A percentile compares a stretch with the other conserved stretches of the same genome.
These are phyloP conservation scores for Gaultheria prostrata DNA, from an alignment of 148 eudicot genomes.

Conservation along the genomic window DNA sequence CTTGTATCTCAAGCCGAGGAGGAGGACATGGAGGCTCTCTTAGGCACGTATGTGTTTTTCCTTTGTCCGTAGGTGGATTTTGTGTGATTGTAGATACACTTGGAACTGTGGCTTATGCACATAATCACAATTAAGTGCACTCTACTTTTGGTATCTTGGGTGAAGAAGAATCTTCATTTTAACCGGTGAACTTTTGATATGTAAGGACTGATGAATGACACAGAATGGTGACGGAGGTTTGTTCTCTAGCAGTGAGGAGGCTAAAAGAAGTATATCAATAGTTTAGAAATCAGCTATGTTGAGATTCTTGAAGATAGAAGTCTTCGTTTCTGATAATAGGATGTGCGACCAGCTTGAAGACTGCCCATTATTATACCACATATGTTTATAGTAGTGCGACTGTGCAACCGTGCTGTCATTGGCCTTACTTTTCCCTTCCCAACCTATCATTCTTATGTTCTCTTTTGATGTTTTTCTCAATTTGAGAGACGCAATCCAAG, in stretches of 20 bases:
- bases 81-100: background rate
- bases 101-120: background rate
- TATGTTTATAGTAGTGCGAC: background rate
- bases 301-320: background rate
- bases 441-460: background rate
- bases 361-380: background rate
- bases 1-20: conserved; percentile 94
- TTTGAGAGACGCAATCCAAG: background rate
- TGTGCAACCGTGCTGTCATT: background rate
- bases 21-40: conserved; percentile 99
- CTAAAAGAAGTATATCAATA: background rate
- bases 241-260: background rate
- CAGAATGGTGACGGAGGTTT: background rate
- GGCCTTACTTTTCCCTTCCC: background rate
- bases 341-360: background rate
- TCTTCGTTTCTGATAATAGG: background rate
- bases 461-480: background rate
- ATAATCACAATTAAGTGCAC: background rate
- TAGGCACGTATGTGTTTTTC: conserved; percentile 75
- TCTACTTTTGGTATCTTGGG: background rate
- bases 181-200: background rate
- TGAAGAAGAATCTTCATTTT: background rate
- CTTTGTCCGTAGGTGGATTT: conserved; percentile 7
- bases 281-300: background rate
- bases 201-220: background rate